Percentiles rank a stretch among this genome's conserved stretches.
Evolutionary conservation across 345 rosid species (phyloP).

Genomic region (Gossypium arboreum): DNA sequence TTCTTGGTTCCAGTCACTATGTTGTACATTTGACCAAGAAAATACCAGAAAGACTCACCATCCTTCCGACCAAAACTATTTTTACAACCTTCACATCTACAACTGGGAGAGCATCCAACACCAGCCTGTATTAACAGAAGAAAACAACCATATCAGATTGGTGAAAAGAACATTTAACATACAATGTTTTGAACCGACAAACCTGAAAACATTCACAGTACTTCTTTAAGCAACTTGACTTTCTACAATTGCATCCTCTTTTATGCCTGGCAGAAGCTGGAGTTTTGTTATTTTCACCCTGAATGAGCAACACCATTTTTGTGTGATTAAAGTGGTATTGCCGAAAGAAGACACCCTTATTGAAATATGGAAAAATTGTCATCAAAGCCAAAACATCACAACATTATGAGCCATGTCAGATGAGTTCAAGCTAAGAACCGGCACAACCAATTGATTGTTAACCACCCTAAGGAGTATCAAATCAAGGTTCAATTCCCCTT

Average conservation of each 20-base stretch:
- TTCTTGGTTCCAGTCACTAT: background rate
- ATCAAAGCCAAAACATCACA: slow-evolving; percentile 9
- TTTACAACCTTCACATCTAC: slow-evolving; percentile 68
- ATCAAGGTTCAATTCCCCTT: background rate
- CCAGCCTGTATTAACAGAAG: slow-evolving; percentile 41
- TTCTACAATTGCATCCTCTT: slow-evolving; percentile 82
- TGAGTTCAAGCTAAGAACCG: background rate
- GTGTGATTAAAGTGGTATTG: background rate
- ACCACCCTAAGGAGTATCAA: background rate
- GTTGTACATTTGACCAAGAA: background rate
- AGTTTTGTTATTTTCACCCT: slow-evolving; percentile 57
- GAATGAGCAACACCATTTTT: slow-evolving; percentile 15
- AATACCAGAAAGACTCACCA: slow-evolving; percentile 34
- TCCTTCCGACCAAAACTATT: slow-evolving; percentile 43
- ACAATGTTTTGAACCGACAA: slow-evolving; percentile 18
- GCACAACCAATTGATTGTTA: background rate
- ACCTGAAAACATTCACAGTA: slow-evolving; percentile 85
- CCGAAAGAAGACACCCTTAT: background rate
- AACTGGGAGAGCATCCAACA: slow-evolving; percentile 67
- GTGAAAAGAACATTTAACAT: background rate
- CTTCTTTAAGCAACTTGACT: slow-evolving; percentile 68
- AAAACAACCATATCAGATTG: slow-evolving; percentile 21
- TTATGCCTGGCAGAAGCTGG: slow-evolving; percentile 76
- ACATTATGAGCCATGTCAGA: background rate
- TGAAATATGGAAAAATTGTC: slow-evolving; percentile 8